Evolutionary conservation across 441 rosid species (phyloP), one percentile per base, ranked within the genome.

Genomic region (Dalechampia spathulata): DNA sequence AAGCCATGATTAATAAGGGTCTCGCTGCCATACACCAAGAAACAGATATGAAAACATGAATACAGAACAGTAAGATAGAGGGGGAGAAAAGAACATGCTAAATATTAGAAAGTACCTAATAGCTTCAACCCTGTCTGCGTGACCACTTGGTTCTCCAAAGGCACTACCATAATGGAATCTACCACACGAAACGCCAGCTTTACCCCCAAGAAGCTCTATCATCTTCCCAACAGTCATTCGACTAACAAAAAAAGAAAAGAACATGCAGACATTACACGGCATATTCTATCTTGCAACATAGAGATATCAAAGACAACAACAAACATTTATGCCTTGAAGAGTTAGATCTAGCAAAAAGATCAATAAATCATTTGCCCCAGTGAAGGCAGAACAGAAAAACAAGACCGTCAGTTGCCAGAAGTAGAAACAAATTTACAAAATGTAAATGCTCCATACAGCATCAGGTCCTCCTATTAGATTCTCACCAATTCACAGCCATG

Each of bases 171-270:
- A 90, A 71, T 87, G 96, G 72, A 78, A 87, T 72, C 79, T 78
- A 58, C 96, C 97, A 22, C 83, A 78, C 3, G 91, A 85, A 61
- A 87, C 95, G 56, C 96, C 97, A 55, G 97, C 96, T 72, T 90
- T 93, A 66, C 99, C 72, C 44, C 95, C 99, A 61, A 90, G 85
- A 66, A 93, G 97, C 77, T 93, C 99, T 68, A 90, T 81, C 99
- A 90, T 93, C 82, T 93, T 93, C 43, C 99, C 96, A 60, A 90
- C 96, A 19, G 97, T 93, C 99, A 93, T 93, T 72, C 96, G 99
- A 81, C 97, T 93, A 59, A 44, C 19, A 19, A 45, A 59, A n/a
- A n/a, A 52, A 34, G 41, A 63, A 15, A 52, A 58, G 14, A 11
- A 50, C 2, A 15, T 23, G 19, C 7, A 40, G 13, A 14, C 28